These are phyloP conservation scores for Xylariales sp. DNA, from an alignment of 2,329 filamentous ascomycete species.

Conservation along the genomic window DNA sequence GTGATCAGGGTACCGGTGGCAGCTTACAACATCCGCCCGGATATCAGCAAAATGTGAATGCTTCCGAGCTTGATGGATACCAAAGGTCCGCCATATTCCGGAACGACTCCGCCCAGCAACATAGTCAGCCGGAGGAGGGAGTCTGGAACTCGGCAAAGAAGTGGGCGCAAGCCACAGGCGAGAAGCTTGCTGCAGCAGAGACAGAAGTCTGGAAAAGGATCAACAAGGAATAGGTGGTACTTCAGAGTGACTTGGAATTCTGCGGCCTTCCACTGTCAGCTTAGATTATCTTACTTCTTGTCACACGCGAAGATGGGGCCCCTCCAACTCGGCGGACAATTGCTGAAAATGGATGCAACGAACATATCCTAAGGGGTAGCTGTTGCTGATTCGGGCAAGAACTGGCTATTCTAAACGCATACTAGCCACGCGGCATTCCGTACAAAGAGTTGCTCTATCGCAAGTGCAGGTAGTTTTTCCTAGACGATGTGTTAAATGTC, in stretches of 20 bases:
- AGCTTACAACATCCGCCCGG: constrained; percentile 45
- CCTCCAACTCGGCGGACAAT: constrained; percentile 8
- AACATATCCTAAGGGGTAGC: constrained; percentile 6
- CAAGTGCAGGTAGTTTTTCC: neutral
- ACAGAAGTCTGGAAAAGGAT: constrained; percentile 59
- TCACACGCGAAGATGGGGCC: constrained; percentile 2
- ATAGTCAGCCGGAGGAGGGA: constrained; percentile 28
- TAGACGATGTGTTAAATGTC: constrained; percentile 17
- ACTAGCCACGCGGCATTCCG: constrained; percentile 1
- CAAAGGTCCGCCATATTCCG: constrained; percentile 39
- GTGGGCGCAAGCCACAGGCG: constrained; percentile 52
- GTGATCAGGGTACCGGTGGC: constrained; percentile 21
- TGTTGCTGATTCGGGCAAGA: constrained; percentile 3
- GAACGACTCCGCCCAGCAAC: constrained; percentile 21
- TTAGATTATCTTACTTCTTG: neutral
- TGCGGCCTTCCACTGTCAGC: neutral
- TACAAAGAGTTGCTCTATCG: constrained; percentile 7
- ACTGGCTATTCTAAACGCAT: neutral
- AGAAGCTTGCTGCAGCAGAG: constrained; percentile 54
- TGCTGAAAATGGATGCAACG: constrained; percentile 15
- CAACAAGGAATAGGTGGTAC: constrained; percentile 44
- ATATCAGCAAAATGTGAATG: constrained; percentile 52
- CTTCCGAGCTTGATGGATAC: constrained; percentile 44
- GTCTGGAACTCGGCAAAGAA: constrained; percentile 55
- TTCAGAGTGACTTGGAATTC: constrained; percentile 2